phyloP scores from a whole-genome alignment of 805 yeast genomes.

The Yamadazyma paraphyllophila region DNA sequence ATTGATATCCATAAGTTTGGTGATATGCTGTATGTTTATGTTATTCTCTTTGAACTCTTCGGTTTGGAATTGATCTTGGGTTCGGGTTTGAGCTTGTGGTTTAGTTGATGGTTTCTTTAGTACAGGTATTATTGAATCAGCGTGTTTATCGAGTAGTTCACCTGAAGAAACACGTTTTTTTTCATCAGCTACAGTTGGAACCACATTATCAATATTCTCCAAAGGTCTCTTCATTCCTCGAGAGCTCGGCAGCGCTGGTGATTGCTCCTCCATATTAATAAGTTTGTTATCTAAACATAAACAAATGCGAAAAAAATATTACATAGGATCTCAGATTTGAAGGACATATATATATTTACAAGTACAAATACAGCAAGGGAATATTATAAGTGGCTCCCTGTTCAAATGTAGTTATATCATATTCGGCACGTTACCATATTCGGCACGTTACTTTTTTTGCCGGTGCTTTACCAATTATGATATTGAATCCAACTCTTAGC shows the following conservation, averaged over 20 bases:
- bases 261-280: slow-evolving; percentile 1
- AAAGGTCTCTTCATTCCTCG: slow-evolving; percentile 7
- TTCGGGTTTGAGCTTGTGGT: background rate
- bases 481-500: too few relatives aligned
- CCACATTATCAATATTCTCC: slow-evolving; percentile 7
- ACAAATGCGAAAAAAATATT: slow-evolving; percentile 10
- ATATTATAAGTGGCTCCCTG: too few relatives aligned
- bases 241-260: background rate
- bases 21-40: slow-evolving; percentile 16
- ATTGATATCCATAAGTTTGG: slow-evolving; percentile 16
- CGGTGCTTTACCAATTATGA: background rate
- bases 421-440: too few relatives aligned
- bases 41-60: background rate
- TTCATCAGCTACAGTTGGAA: background rate
- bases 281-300: slow-evolving; percentile 7
- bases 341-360: slow-evolving; percentile 5
- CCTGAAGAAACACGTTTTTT: slow-evolving; percentile 3
- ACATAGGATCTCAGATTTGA: background rate
- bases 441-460: too few relatives aligned
- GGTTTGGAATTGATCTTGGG: too few relatives aligned
- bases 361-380: slow-evolving; percentile 9
- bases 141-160: background rate
- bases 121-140: slow-evolving; percentile 2
- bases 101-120: slow-evolving; percentile 3
- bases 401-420: too few relatives aligned